Evolutionary conservation across 495 filamentous ascomycete genomes (phyloP).

Genomic region (Cetradonia linearis): DNA sequence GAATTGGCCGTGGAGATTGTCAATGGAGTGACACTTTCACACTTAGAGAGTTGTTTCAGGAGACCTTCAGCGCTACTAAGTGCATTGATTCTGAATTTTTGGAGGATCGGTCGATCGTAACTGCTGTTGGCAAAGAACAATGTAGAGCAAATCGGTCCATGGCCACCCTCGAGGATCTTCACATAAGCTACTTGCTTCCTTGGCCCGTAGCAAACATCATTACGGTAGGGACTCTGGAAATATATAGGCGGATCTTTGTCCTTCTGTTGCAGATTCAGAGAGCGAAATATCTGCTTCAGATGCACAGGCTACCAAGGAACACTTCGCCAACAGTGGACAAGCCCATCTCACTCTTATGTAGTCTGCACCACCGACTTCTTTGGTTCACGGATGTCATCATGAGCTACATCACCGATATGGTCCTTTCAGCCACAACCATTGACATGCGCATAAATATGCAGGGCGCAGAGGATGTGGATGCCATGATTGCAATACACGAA

Average conservation of each 20-base stretch:
- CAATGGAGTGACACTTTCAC: slow-evolving; percentile 77
- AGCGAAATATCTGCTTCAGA: slow-evolving; percentile 57
- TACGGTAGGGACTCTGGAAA: slow-evolving; percentile 44
- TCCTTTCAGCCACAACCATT: slow-evolving; percentile 48
- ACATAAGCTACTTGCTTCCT: slow-evolving; percentile 53
- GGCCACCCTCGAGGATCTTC: slow-evolving; percentile 45
- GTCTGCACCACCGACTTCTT: slow-evolving; percentile 60
- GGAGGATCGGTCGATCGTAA: slow-evolving; percentile 36
- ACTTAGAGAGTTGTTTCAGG: slow-evolving; percentile 68
- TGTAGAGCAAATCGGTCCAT: slow-evolving; percentile 31
- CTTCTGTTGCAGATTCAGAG: slow-evolving; percentile 70
- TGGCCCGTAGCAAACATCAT: slow-evolving; percentile 87
- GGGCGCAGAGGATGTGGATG: slow-evolving; percentile 63
- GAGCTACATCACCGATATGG: slow-evolving; percentile 62
- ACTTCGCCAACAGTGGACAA: background rate
- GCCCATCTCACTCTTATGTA: slow-evolving; percentile 39
- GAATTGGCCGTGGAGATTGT: slow-evolving; percentile 54
- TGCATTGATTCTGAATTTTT: slow-evolving; percentile 51
- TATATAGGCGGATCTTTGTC: slow-evolving; percentile 60
- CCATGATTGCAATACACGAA: slow-evolving; percentile 63
- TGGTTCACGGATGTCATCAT: slow-evolving; percentile 71
- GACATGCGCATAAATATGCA: slow-evolving; percentile 44
- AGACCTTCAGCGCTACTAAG: slow-evolving; percentile 45
- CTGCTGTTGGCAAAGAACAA: slow-evolving; percentile 14
- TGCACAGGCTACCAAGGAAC: slow-evolving; percentile 33